Base-by-base conservation (phyloP, 192 early-diverging fungal genomes). In the Entomortierella parvispora region DNA sequence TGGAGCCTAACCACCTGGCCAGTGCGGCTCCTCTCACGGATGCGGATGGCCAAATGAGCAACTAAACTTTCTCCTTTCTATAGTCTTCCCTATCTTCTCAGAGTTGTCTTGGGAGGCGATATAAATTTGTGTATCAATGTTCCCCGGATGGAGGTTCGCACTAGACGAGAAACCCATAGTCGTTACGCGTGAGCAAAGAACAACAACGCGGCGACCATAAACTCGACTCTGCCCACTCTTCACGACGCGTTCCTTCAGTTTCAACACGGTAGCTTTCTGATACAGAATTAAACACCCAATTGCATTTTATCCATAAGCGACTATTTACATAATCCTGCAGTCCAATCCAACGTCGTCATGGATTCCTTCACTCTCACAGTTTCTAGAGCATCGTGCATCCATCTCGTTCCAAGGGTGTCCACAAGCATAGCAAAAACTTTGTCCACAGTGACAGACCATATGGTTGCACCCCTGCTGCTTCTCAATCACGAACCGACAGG, bases 361-460 rank as follows among this genome's bases (percentile, higher is more conserved):
- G 7, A 47, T 37, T 4, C 74, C 74, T 50, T 68, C 62, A 25
- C 46, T 63, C 54, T 77, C 65, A 68, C 74, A 76, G 9, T 77
- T 61, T 10, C 46, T 52, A 6, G 74, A 77, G 18, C 74, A 77
- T 15, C 74, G 45, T 17, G 74, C 74, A 23, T 77, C 65, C 44
- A 77, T 23, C 23, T 77, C 74, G 48, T 68, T 57, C 74, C 74
- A 77, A 20, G 74, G 28, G 23, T 68, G 34, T 11, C 74, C 74
- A 25, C 74, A 77, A 0, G 59, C 65, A 51, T 77, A 77, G 12
- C 74, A 77, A 55, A 77, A 77, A 40, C 65, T 77, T 26, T 77
- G 74, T 12, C 74, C 74, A 25, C 74, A 77, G 28, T 77, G 74
- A 45, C 74, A 77, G 17, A 77, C 61, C 74, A 77, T 77, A 51